Base-by-base conservation (phyloP, 106 monocot species). In the Phalaenopsis equestris region DNA sequence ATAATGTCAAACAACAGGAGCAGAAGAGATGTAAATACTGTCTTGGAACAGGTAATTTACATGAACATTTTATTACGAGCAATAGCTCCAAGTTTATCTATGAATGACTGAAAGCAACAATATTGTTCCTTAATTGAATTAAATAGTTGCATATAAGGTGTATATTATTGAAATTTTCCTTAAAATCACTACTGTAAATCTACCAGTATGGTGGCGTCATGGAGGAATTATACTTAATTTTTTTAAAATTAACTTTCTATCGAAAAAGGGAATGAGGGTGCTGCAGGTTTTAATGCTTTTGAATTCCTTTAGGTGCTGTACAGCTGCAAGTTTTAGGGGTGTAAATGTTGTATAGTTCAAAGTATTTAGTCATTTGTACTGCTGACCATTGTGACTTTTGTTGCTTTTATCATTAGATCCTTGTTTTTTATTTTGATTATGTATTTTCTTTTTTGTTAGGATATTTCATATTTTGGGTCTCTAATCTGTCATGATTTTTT, bases 21-120 rank as follows among this genome's bases (percentile, higher is more conserved):
- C 79, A 80, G 46, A 83, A 83, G 58, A 83, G 83, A 58, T 95
- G 95, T 87, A 95, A 92, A 89, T 95, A 95, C 47, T 95, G 95
- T 79, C 75, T 95, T 73, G 95, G 95, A 87, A 95, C 95, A 70
- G 95, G 95, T 95, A 90, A 23, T 73, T 72, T 75, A 80, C 16
- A 19, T 36, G 58, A 61, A 8, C 24, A 68, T 68, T 37, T 70
- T 70, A 65, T 10, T 12, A n/a, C 21, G 61, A 61, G 21, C 61
- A 57, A 1, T 57, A 57, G 57, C 57, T 57, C 19, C 11, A 0
- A 11, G 48, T 52, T 52, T 52, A 12, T n/a, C 19, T 61, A 21
- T 61, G 61, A 21, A 21, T n/a, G 61, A 21, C 18, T 61, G 61
- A 21, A 61, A 61, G 4, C 61, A 61, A 61, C 61, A 61, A 6